These are phyloP conservation scores for Blastobotrys robertii DNA, from an alignment of 805 yeast genomes.

Conservation along the genomic window DNA sequence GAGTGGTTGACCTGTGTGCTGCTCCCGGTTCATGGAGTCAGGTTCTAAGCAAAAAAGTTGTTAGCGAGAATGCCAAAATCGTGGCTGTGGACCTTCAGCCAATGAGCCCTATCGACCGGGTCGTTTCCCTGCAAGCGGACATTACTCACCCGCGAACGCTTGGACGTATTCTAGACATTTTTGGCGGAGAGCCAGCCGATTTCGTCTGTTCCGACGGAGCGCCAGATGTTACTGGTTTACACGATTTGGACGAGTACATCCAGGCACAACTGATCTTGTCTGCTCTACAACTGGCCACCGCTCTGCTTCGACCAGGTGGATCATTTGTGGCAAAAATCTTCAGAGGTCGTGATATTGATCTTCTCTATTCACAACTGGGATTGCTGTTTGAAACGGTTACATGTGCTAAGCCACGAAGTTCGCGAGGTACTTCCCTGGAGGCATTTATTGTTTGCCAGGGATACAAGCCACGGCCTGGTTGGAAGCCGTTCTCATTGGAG, in stretches of 20 bases:
- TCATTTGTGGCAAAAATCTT: slow-evolving; percentile 92
- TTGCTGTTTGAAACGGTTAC: slow-evolving; percentile 75
- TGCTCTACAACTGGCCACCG: slow-evolving; percentile 85
- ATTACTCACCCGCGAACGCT: slow-evolving; percentile 93
- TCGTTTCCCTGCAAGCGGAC: slow-evolving; percentile 87
- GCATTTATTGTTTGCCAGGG: slow-evolving; percentile 90
- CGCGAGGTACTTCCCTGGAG: slow-evolving; percentile 89
- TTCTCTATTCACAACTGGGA: slow-evolving; percentile 87
- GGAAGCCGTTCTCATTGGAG: slow-evolving; percentile 48
- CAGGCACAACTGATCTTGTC: slow-evolving; percentile 90
- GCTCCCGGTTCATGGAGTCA: slow-evolving; percentile 99
- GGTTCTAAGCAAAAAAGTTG: slow-evolving; percentile 60
- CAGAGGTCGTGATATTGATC: slow-evolving; percentile 91
- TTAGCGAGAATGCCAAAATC: slow-evolving; percentile 47
- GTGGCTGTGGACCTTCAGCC: slow-evolving; percentile 96
- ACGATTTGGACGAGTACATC: slow-evolving; percentile 91
- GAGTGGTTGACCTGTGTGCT: slow-evolving; percentile 96
- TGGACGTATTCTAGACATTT: slow-evolving; percentile 59
- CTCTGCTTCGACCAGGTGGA: slow-evolving; percentile 83
- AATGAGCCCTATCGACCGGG: slow-evolving; percentile 92
- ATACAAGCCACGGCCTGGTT: slow-evolving; percentile 71
- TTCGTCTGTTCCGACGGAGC: slow-evolving; percentile 97
- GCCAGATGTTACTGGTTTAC: slow-evolving; percentile 96
- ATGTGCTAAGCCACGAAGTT: slow-evolving; percentile 94
- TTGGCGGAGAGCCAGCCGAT: slow-evolving; percentile 90